Evolutionary conservation across 129 eudicot genomes (phyloP), one percentile per base, ranked within the genome.

Genomic region (Logfia minima): DNA sequence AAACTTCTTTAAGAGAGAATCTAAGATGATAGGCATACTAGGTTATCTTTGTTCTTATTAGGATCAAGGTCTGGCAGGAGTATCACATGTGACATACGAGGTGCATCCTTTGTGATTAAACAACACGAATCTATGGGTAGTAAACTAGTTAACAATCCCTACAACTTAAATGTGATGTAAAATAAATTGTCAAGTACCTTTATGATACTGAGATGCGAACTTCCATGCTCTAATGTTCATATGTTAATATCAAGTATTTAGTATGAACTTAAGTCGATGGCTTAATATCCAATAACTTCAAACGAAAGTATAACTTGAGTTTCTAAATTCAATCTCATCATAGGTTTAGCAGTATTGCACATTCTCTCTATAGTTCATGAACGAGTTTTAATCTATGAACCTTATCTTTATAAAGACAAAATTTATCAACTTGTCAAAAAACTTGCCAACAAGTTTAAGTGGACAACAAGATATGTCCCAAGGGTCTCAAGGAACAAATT

Each of bases 11-110:
- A 31, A 29, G 16, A 9, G 26, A 10, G 29, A 72, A 53, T n/a
- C 9, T 28, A 72, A 14, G 32, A 53, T 29, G 28, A 72, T 34
- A 53, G 19, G 34, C 76, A 55, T 71, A 39, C 41, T 56, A 28
- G 8, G 41, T 52, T 71, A 24, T 53, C 16, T 72, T 69, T 55
- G 48, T 72, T 31, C 51, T 18, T 55, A 72, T 3, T 28, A 71
- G 63, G 11, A 39, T 8, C 45, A 39, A 7, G 45, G 45, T 39
- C 8, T 39, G 13, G 10, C 45, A 39, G 45, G 8, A 7, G 45
- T 39, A 39, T 39, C 45, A 58, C 0, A 58, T 58, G 64, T 21
- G 22, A 55, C 24, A 58, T 58, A 19, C 9, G 10, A 56, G 21
- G 24, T 6, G 26, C 21, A 56, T 56, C 19, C 10, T 56, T 56